These are phyloP conservation scores for Dictyostelium firmibasis DNA, from an alignment of 78 protist genomes.

Conservation along the genomic window DNA sequence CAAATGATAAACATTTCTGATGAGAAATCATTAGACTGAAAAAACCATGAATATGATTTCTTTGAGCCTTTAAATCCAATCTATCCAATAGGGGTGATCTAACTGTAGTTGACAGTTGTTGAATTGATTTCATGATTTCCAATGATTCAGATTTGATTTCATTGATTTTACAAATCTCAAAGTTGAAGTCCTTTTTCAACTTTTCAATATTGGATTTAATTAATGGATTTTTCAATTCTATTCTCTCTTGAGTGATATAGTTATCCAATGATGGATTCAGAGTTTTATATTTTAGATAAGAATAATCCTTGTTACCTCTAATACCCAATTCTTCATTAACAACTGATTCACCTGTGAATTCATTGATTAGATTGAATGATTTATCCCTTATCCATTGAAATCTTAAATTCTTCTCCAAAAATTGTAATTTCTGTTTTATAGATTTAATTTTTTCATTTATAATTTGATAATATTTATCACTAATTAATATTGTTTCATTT, in stretches of 20 bases:
- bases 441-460: neutral
- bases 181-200: neutral
- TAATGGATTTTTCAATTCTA: neutral
- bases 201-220: neutral
- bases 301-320: neutral
- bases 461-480: neutral
- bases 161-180: neutral
- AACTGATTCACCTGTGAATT: neutral
- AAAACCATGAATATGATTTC: neutral
- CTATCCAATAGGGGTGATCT: neutral
- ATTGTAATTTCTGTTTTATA: neutral
- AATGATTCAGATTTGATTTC: neutral
- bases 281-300: neutral
- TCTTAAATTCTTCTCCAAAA: neutral
- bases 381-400: neutral
- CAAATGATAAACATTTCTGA: constrained; percentile 21
- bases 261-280: neutral
- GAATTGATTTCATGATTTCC: neutral
- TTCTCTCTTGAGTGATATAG: neutral
- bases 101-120: neutral
- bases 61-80: neutral
- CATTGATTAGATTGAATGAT: neutral
- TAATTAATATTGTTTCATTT: neutral
- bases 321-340: neutral
- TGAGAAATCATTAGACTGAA: neutral